Conservation (phyloP, 2,329 filamentous ascomycete genomes). For the Curvularia verruculosa region DNA sequence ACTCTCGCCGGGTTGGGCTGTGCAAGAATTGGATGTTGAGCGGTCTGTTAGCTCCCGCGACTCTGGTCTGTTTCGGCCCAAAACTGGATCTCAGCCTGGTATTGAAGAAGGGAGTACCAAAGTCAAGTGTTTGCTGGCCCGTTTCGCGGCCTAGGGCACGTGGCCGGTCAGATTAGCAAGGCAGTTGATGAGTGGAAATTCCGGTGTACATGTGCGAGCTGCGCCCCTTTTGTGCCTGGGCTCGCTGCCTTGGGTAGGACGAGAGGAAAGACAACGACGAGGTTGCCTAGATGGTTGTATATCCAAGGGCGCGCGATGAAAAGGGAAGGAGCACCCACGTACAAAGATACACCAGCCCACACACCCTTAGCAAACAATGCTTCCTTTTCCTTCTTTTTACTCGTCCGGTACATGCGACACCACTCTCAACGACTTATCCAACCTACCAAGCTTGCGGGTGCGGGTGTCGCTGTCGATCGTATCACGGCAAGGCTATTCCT, state of each 20-base stretch:
- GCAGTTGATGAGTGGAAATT: constrained; percentile 6
- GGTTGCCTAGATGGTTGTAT: constrained; percentile 22
- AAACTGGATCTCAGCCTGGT: constrained; percentile 24
- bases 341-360: constrained; percentile 47
- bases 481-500: constrained; percentile 30
- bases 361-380: constrained; percentile 23
- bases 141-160: constrained; percentile 31
- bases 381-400: constrained; percentile 20
- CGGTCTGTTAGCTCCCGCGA: not conserved
- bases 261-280: not conserved
- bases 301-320: constrained; percentile 24
- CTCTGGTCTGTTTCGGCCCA: not conserved
- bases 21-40: constrained; percentile 6
- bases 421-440: constrained; percentile 16
- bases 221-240: constrained; percentile 27
- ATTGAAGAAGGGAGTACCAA: constrained; percentile 20
- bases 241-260: constrained; percentile 30
- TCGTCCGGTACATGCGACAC: constrained; percentile 30
- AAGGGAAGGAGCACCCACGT: constrained; percentile 35
- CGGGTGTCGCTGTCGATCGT: constrained; percentile 21
- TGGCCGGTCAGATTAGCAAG: constrained; percentile 25
- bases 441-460: constrained; percentile 9
- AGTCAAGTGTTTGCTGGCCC: constrained; percentile 26
- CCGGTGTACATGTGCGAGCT: constrained; percentile 22
- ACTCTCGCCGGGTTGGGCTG: constrained; percentile 23